These are phyloP conservation scores for Botrytis pseudocinerea DNA, from an alignment of 2,329 filamentous ascomycete species.

Conservation along the genomic window DNA sequence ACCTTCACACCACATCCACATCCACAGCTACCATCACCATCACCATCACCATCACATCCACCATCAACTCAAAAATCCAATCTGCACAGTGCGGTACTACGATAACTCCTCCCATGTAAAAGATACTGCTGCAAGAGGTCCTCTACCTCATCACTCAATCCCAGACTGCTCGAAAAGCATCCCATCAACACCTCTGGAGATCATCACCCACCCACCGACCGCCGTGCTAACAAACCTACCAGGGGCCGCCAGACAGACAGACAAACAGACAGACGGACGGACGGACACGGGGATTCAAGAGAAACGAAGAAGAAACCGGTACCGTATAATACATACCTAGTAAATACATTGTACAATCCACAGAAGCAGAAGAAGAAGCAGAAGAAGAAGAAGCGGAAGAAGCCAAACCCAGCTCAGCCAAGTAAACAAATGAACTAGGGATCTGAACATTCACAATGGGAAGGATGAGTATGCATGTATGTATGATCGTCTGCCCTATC, in stretches of 20 bases:
- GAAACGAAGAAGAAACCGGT: background rate
- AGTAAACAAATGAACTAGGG: background rate
- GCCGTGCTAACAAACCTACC: background rate
- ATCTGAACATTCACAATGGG: background rate
- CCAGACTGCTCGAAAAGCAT: background rate
- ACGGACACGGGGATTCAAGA: background rate
- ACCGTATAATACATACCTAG: background rate
- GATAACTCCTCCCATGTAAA: too few species aligned
- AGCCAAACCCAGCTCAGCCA: background rate
- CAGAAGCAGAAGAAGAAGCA: background rate
- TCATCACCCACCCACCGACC: background rate
- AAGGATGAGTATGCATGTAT: background rate
- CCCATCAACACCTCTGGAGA: background rate
- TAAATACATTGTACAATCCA: background rate
- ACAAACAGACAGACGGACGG: background rate
- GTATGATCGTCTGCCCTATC: slow-evolving; percentile 17
- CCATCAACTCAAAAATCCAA: background rate
- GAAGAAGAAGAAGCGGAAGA: too few species aligned
- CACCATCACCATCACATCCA: background rate
- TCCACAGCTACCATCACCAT: background rate
- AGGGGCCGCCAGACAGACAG: background rate
- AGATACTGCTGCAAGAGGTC: too few species aligned
- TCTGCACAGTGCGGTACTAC: background rate
- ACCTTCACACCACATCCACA: background rate
- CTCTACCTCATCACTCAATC: background rate